Evolutionary conservation across 371 early-diverging fungal species (phyloP).

Genomic region (Smittium culicis): DNA sequence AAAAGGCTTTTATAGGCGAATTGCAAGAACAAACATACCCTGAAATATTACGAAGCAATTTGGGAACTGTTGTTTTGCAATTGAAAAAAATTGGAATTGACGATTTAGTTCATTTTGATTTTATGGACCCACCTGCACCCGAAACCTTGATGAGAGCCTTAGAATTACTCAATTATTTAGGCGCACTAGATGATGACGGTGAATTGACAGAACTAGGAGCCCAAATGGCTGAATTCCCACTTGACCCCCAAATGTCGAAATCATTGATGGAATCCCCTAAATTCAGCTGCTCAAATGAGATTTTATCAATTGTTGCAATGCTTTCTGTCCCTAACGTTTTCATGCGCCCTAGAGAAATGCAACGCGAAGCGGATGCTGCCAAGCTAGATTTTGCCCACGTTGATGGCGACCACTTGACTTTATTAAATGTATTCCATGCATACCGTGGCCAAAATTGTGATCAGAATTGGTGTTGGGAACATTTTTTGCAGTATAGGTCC

Average conservation of each 20-base stretch:
- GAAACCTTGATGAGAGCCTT: slow-evolving; percentile 85
- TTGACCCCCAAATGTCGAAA: slow-evolving; percentile 79
- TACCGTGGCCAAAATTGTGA: slow-evolving; percentile 30
- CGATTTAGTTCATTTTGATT: slow-evolving; percentile 84
- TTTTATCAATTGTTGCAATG: slow-evolving; percentile 82
- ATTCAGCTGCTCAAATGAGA: slow-evolving; percentile 80
- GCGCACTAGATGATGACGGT: slow-evolving; percentile 75
- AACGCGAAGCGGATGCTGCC: slow-evolving; percentile 78
- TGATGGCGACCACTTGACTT: slow-evolving; percentile 82
- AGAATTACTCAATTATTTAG: slow-evolving; percentile 78
- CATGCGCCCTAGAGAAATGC: slow-evolving; percentile 75
- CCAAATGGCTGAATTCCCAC: slow-evolving; percentile 77
- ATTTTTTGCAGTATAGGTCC: slow-evolving; percentile 74
- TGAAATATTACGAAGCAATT: slow-evolving; percentile 73
- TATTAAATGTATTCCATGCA: slow-evolving; percentile 88
- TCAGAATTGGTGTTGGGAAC: slow-evolving; percentile 83
- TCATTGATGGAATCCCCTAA: slow-evolving; percentile 67
- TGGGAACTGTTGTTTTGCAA: slow-evolving; percentile 72
- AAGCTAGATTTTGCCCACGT: slow-evolving; percentile 82
- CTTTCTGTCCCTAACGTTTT: slow-evolving; percentile 82
- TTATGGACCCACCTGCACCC: slow-evolving; percentile 86
- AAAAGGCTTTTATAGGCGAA: slow-evolving; percentile 62
- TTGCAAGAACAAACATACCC: slow-evolving; percentile 80
- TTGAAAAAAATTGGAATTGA: slow-evolving; percentile 75
- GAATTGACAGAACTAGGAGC: slow-evolving; percentile 67